A percentile compares a stretch with the other conserved stretches of the same genome.
Conservation (phyloP, 139 green algal genomes). For the Chlorella ohadii region DNA sequence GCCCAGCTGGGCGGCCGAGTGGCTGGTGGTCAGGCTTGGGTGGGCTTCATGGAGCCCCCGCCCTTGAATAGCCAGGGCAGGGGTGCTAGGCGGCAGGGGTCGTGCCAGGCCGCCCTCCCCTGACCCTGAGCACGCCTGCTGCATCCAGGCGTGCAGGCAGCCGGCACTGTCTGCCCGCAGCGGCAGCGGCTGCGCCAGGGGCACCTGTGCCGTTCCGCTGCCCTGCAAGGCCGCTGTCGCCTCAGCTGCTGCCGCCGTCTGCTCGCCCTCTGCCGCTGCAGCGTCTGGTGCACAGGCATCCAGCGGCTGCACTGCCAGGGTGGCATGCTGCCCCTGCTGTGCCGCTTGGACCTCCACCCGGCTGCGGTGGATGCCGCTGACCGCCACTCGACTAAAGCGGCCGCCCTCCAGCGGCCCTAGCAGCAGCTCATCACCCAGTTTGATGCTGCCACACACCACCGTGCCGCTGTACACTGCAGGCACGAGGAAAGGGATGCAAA, state of each 20-base stretch:
- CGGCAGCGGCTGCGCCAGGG: background rate
- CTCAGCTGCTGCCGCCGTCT: too few relatives aligned
- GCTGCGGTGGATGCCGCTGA: constrained; percentile 77
- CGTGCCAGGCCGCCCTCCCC: background rate
- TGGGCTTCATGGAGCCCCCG: too few relatives aligned
- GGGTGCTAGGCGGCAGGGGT: background rate
- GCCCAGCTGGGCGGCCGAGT: constrained; percentile 3
- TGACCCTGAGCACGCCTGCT: background rate
- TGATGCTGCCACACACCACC: constrained; percentile 66
- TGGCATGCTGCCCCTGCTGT: constrained; percentile 69
- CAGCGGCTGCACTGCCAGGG: constrained; percentile 51
- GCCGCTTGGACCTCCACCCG: constrained; percentile 70
- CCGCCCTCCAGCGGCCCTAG: constrained; percentile 69
- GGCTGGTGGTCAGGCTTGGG: background rate
- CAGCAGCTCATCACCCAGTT: constrained; percentile 68
- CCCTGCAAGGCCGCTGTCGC: background rate
- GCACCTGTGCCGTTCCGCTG: background rate
- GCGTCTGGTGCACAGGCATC: background rate
- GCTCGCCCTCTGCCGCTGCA: too few relatives aligned
- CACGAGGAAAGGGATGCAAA: background rate
- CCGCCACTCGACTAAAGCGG: constrained; percentile 62
- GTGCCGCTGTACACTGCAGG: constrained; percentile 80
- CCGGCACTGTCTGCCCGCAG: constrained; percentile 25
- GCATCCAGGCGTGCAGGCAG: constrained; percentile 34
- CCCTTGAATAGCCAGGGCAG: background rate